Conservation (phyloP, 2,329 filamentous ascomycete species). For the Arthrocladium fulminans region DNA sequence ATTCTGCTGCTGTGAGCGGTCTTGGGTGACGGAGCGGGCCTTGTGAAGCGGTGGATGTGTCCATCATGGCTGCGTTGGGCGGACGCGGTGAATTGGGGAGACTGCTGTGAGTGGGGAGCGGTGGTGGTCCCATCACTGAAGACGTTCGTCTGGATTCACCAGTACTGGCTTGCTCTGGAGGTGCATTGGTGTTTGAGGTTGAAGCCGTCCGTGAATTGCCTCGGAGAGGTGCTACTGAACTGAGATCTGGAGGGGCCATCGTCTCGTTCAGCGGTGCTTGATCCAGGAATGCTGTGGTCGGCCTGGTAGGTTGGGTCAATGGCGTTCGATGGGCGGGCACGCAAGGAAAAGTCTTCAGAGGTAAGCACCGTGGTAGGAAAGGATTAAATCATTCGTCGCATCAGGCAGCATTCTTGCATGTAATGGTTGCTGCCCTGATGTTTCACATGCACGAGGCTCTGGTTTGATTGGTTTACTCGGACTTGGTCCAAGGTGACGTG, state of each 20-base stretch:
- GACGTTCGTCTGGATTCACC: conserved; percentile 38
- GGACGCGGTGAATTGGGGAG: conserved; percentile 23
- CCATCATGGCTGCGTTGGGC: conserved; percentile 23
- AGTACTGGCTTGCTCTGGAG: conserved; percentile 28
- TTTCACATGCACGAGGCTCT: neutral
- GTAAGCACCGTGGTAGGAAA: neutral
- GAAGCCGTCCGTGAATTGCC: conserved; percentile 2
- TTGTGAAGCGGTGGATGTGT: conserved; percentile 22
- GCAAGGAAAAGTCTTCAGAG: no score
- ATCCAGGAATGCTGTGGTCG: neutral
- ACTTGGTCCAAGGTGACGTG: neutral
- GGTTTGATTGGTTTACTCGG: neutral
- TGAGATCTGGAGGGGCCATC: conserved; percentile 7
- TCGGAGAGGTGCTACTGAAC: conserved; percentile 13
- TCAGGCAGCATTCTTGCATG: neutral
- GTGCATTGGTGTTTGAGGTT: conserved; percentile 10
- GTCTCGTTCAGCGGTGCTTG: neutral
- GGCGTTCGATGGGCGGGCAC: neutral
- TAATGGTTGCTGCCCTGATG: neutral
- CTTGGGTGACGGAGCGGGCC: conserved; percentile 78
- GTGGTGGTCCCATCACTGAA: conserved; percentile 40
- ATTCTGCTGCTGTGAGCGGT: conserved; percentile 77
- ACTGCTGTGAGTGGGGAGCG: conserved; percentile 24
- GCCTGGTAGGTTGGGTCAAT: neutral
- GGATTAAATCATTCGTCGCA: no score